A percentile compares a stretch with the other conserved stretches of the same genome.
These are phyloP conservation scores for Calamus simplicifolius DNA, from an alignment of 176 grass and related monocot species.

Conservation along the genomic window DNA sequence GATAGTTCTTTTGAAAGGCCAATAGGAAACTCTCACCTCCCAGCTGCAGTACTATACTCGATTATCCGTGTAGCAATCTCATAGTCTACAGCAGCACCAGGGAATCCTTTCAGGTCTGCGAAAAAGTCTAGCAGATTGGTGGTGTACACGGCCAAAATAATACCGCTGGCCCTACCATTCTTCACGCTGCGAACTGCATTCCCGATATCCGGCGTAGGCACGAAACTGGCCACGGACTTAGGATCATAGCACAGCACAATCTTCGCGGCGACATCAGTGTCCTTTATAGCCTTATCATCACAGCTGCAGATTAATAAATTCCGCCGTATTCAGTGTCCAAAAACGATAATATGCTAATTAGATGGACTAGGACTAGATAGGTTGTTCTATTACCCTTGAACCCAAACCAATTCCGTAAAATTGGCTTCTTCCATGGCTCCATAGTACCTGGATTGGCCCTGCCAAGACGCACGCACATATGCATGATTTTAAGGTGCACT, in stretches of 20 bases:
- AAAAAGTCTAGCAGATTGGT: background rate
- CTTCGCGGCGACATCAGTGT: background rate
- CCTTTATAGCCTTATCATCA: background rate
- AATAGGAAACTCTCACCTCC: background rate
- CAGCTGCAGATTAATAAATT: constrained; percentile 3
- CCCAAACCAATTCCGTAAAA: no score
- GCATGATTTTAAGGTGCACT: no score
- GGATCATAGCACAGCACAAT: background rate
- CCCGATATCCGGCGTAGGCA: background rate
- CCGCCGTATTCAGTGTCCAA: no score
- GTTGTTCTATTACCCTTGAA: no score
- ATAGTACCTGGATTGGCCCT: constrained; percentile 4
- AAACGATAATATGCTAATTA: no score
- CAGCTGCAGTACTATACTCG: background rate
- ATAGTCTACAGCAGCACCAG: constrained; percentile 7
- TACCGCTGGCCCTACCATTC: background rate
- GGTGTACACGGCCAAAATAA: constrained; percentile 7
- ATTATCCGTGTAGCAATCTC: background rate
- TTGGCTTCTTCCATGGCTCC: background rate
- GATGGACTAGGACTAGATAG: no score
- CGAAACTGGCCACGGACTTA: no score
- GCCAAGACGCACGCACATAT: background rate
- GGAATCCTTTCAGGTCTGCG: background rate
- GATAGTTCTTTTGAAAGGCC: no score
- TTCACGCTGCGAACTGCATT: background rate